These are phyloP conservation scores for Beauveria varroae DNA, from an alignment of 2,329 filamentous ascomycete genomes.

Conservation along the genomic window DNA sequence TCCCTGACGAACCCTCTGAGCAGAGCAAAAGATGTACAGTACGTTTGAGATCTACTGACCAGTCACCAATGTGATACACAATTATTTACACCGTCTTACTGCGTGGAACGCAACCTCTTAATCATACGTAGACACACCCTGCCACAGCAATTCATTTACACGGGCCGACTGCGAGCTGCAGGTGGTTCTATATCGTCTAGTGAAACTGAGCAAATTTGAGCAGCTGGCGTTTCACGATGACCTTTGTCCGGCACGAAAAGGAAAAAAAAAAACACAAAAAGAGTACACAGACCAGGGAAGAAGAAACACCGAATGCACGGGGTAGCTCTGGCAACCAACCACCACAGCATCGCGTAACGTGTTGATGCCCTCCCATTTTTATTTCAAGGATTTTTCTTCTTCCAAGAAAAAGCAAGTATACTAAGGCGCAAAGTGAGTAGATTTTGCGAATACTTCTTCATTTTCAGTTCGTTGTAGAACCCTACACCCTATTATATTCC, in stretches of 20 bases:
- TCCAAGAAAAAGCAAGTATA: no score
- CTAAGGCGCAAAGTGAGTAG: no score
- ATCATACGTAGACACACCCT: neutral
- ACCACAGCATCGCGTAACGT: no score
- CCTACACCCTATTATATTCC: no score
- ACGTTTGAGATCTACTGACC: neutral
- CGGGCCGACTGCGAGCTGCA: conserved; percentile 5
- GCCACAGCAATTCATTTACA: neutral
- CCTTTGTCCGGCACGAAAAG: neutral
- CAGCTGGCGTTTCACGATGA: neutral
- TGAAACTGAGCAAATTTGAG: neutral
- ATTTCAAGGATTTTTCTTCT: no score
- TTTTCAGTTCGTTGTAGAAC: no score
- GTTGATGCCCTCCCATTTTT: no score
- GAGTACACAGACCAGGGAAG: neutral
- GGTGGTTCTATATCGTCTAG: conserved; percentile 2
- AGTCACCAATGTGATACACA: neutral
- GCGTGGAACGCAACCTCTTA: neutral
- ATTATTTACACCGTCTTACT: neutral
- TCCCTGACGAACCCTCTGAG: neutral
- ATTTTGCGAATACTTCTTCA: no score
- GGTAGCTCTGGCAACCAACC: no score
- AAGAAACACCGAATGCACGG: no score
- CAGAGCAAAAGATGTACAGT: neutral
- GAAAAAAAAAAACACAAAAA: neutral